Conservation (phyloP, 2,329 filamentous ascomycete species). For the Lecanicillium sp. region DNA sequence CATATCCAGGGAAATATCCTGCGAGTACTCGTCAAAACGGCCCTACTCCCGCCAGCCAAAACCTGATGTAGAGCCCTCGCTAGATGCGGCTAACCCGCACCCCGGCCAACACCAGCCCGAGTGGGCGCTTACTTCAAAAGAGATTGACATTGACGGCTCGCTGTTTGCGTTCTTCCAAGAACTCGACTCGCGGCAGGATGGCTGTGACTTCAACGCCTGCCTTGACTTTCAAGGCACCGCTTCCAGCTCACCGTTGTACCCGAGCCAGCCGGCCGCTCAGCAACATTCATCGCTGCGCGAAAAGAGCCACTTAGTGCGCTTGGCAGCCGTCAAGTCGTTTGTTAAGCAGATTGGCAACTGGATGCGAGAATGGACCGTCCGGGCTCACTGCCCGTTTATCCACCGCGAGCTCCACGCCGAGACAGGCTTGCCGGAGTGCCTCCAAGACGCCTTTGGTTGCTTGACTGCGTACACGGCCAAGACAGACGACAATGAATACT, state of each 20-base stretch:
- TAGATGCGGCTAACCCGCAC: too few species aligned
- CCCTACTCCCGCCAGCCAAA: conserved; percentile 6
- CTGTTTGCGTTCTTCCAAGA: too few species aligned
- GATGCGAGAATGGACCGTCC: conserved; percentile 17
- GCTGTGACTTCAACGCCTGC: neutral
- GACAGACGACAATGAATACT: conserved; percentile 16
- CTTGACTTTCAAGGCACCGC: neutral
- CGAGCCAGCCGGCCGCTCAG: conserved; percentile 10
- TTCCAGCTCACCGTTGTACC: neutral
- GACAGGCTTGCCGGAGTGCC: conserved; percentile 14
- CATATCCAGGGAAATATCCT: conserved; percentile 15
- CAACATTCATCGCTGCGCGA: conserved; percentile 6
- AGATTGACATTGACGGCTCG: too few species aligned
- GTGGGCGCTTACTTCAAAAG: conserved; percentile 7
- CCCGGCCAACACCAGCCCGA: neutral
- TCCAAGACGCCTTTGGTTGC: conserved; percentile 21
- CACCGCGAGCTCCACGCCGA: conserved; percentile 18
- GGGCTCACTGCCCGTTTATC: conserved; percentile 19
- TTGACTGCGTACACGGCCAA: conserved; percentile 17
- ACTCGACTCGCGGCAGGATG: too few species aligned
- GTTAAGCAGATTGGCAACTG: conserved; percentile 15
- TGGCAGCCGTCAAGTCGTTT: conserved; percentile 17
- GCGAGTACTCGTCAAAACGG: conserved; percentile 14
- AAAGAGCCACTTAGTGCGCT: neutral
- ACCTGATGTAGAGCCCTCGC: neutral